Evolutionary conservation across 2,329 filamentous ascomycete genomes (phyloP).

Genomic region (Triangularia setosa): DNA sequence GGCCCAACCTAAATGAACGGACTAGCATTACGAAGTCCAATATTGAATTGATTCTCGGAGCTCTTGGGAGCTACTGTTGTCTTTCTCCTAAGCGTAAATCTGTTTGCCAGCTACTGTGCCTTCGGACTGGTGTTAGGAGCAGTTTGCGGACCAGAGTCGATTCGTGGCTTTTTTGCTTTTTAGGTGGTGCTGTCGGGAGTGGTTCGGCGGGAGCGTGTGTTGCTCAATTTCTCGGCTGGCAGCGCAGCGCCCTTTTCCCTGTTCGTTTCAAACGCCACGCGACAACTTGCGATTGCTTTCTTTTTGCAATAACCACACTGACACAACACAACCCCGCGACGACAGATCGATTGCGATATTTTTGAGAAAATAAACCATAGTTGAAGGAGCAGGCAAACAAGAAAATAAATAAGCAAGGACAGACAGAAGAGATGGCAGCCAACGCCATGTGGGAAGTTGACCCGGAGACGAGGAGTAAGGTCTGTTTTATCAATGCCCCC

Average conservation of each 20-base stretch:
- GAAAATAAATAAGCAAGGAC: background rate
- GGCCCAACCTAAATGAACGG: background rate
- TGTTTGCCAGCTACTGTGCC: background rate
- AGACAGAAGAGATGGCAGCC: slow-evolving; percentile 48
- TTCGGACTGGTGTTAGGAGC: background rate
- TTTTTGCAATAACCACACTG: background rate
- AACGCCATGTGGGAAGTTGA: slow-evolving; percentile 98
- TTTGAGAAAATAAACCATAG: background rate
- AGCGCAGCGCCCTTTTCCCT: background rate
- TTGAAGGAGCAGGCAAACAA: background rate
- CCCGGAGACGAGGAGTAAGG: slow-evolving; percentile 93
- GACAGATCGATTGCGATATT: background rate
- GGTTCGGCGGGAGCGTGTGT: background rate
- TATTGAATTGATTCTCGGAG: background rate
- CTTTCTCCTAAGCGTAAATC: background rate
- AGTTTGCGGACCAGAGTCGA: background rate
- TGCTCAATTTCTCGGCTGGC: background rate
- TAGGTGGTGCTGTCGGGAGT: background rate
- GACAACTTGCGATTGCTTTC: background rate
- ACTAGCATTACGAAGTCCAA: slow-evolving; percentile 4
- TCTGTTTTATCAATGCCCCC: slow-evolving; percentile 33
- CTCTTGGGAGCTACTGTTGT: background rate
- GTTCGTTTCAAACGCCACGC: background rate
- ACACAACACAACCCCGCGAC: slow-evolving; percentile 4
- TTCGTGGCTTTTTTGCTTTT: background rate